These are phyloP conservation scores for Penicillium longicatenatum DNA, from an alignment of 495 filamentous ascomycete species.

Conservation along the genomic window DNA sequence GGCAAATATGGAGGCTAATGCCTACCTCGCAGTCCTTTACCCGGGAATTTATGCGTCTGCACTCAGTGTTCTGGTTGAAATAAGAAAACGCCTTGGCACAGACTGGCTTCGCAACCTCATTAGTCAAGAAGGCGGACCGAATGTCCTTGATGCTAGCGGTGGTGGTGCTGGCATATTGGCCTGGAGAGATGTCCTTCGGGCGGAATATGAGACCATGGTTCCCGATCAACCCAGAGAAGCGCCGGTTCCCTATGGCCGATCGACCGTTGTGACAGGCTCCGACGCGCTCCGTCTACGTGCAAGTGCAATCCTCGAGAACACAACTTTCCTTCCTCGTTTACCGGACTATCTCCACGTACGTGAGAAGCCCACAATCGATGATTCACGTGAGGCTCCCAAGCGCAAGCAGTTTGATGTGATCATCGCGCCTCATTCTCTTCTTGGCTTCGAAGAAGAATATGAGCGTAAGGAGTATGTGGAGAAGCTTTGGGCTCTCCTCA, in stretches of 20 bases:
- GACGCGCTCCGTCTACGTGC: constrained; percentile 72
- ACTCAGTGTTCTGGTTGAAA: constrained; percentile 75
- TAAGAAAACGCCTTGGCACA: constrained; percentile 79
- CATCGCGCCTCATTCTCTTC: constrained; percentile 81
- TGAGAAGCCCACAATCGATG: constrained; percentile 48
- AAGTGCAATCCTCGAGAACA: constrained; percentile 78
- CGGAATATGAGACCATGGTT: constrained; percentile 72
- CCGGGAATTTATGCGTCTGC: constrained; percentile 77
- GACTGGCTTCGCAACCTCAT: constrained; percentile 76
- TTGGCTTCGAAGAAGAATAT: constrained; percentile 70
- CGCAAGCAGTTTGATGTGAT: constrained; percentile 88
- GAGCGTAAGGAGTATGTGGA: constrained; percentile 74
- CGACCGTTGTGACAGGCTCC: constrained; percentile 64
- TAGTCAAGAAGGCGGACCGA: constrained; percentile 66
- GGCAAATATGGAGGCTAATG: constrained; percentile 85
- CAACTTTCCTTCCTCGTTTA: constrained; percentile 86
- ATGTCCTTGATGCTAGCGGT: constrained; percentile 80
- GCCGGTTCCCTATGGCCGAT: constrained; percentile 54
- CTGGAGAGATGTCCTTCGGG: constrained; percentile 78
- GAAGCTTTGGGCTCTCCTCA: constrained; percentile 86
- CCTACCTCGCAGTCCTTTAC: constrained; percentile 74
- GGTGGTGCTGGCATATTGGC: constrained; percentile 84
- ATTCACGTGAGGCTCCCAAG: constrained; percentile 45
- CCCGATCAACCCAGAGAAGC: constrained; percentile 41
- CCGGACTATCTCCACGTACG: constrained; percentile 81